A percentile compares a stretch with the other conserved stretches of the same genome.
These are phyloP conservation scores for Stevia rebaudiana DNA, from an alignment of 140 eudicot genomes.

Conservation along the genomic window DNA sequence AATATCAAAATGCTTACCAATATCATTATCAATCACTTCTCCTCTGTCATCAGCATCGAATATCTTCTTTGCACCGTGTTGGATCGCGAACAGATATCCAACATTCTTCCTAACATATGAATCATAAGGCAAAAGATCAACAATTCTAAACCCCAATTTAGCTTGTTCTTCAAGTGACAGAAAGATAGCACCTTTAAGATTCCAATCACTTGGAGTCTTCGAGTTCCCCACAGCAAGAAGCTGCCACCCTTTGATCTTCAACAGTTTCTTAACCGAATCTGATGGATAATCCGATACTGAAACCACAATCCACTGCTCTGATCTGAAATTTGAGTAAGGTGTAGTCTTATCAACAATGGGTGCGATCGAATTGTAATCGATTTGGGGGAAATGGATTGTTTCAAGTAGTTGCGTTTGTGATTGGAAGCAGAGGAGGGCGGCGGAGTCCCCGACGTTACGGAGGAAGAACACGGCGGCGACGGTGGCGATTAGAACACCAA, in stretches of 20 bases:
- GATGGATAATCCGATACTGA: constrained; percentile 77
- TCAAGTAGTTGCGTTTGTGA: constrained; percentile 48
- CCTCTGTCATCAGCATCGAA: constrained; percentile 93
- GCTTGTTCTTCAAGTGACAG: constrained; percentile 79
- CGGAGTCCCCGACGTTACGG: constrained; percentile 67
- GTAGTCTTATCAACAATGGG: constrained; percentile 52
- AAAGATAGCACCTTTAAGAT: constrained; percentile 71
- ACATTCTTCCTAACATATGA: constrained; percentile 86
- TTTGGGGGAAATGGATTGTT: constrained; percentile 49
- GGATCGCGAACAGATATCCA: constrained; percentile 92
- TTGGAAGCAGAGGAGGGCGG: constrained; percentile 68
- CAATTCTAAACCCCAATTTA: constrained; percentile 66
- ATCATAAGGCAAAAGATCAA: constrained; percentile 86
- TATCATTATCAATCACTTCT: constrained; percentile 72
- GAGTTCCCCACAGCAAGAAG: constrained; percentile 84
- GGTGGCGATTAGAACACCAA: constrained; percentile 39
- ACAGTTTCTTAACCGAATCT: constrained; percentile 50
- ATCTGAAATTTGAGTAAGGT: constrained; percentile 55
- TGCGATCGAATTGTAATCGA: constrained; percentile 45
- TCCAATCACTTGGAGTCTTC: constrained; percentile 81
- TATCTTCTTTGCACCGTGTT: constrained; percentile 88
- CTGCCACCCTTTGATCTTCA: constrained; percentile 85
- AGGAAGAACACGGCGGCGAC: constrained; percentile 73
- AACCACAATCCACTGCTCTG: constrained; percentile 85
- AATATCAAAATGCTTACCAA: constrained; percentile 95